Evolutionary conservation across 2,329 filamentous ascomycete genomes (phyloP), one percentile per base, ranked within the genome.

Genomic region (Nakataea oryzae): DNA sequence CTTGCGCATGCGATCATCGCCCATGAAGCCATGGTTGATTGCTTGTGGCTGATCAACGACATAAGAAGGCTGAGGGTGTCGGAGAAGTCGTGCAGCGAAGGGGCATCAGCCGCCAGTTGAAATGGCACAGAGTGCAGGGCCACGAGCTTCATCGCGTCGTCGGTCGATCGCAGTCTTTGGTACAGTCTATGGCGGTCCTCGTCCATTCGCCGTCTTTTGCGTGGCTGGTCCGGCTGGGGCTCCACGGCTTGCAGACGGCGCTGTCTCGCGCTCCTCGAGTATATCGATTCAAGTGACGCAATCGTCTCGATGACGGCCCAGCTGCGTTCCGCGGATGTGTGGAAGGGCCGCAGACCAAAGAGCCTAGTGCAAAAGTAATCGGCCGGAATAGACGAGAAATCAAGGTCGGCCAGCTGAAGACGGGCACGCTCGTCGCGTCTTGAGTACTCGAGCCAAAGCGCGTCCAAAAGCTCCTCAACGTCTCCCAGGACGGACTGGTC

Each of bases 1-100:
- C 89, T 90, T 65, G 90, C 80, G 70, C 91, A 85, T n/a, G 87
- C 88, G 61, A 97, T 73, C 78, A 96, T 85, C 24, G 91, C 88
- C 95, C 95, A 99, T 0, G 87, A 90, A 9, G 87, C 83, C 54
- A 87, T 77, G 11, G 74, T 73, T 17, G 76, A 75, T 66, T 88
- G 86, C 68, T 96, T 93, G 69, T 95, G 89, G 12, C 83, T 80
- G 56, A 89, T 83, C 61, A 82, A 79, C 13, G 76, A 73, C 21
- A 80, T 75, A 21, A 96, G 74, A 56, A 82, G 80, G 11, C 80
- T 78, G 3, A 95, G 70, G 4, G 88, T 71, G 0, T 80, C 77
- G 6, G 75, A 72, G 29, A 88, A 81, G 34, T 86, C 81, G 34
- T 74, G 67, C 1, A 83, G 70, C 28, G 76, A 73, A 59, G 74